Evolutionary conservation across 2,329 filamentous ascomycete species (phyloP).

Genomic region (Xenoacremonium recifei): DNA sequence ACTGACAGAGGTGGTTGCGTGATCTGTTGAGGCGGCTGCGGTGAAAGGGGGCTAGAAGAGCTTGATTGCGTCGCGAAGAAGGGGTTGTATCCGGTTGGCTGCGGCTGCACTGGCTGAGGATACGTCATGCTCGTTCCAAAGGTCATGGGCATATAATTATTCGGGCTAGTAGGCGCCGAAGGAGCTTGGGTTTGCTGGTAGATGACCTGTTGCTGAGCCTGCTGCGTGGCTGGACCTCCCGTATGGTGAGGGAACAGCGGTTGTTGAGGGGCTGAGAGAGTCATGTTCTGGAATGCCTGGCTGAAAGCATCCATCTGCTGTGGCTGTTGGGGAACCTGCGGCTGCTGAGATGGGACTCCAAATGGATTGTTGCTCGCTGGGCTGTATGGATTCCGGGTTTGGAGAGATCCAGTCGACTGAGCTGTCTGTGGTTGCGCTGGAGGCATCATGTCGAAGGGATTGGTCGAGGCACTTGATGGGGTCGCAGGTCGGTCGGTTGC

Average conservation of each 20-base stretch:
- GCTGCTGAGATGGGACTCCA: conserved; percentile 45
- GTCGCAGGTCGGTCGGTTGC: conserved; percentile 35
- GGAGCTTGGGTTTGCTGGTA: conserved; percentile 46
- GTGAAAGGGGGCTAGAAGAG: conserved; percentile 30
- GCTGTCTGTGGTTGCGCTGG: conserved; percentile 59
- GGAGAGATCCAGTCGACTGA: conserved; percentile 62
- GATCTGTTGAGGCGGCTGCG: conserved; percentile 34
- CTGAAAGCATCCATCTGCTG: conserved; percentile 47
- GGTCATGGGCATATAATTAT: conserved; percentile 36
- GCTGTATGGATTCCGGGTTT: conserved; percentile 54
- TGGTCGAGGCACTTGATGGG: conserved; percentile 52
- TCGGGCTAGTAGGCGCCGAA: conserved; percentile 40
- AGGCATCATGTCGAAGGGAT: conserved; percentile 65
- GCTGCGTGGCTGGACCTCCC: conserved; percentile 53
- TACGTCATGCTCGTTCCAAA: conserved; percentile 46
- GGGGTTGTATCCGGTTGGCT: conserved; percentile 49
- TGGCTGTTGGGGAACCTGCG: no score
- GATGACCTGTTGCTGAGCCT: conserved; percentile 35
- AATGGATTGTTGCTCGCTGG: conserved; percentile 64
- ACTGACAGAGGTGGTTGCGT: conserved; percentile 31
- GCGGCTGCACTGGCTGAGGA: conserved; percentile 36
- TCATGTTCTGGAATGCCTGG: conserved; percentile 73
- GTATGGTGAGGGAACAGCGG: conserved; percentile 75
- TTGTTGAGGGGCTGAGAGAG: conserved; percentile 55
- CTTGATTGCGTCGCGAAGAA: conserved; percentile 39